A percentile compares a stretch with the other conserved stretches of the same genome.
Evolutionary conservation across 345 rosid species (phyloP).

Genomic region (Lepidium sativum): DNA sequence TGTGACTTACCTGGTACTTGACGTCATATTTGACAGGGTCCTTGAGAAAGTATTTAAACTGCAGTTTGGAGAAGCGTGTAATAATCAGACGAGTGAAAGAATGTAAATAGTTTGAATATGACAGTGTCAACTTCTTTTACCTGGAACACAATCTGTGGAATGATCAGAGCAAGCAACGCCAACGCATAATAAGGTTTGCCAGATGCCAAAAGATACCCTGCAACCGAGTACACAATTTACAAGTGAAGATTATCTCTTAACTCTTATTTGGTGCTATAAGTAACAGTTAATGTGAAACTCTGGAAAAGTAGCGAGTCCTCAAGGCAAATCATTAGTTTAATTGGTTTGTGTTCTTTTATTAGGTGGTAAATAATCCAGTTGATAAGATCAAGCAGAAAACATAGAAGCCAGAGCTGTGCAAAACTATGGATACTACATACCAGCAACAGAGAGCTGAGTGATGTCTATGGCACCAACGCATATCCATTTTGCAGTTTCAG

Average conservation of each 20-base stretch:
- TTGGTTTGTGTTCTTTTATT: not conserved
- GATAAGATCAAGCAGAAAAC: not conserved
- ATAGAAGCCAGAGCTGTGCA: not conserved
- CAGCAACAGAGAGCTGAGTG: conserved; percentile 87
- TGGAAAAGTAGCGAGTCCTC: not conserved
- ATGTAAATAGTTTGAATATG: not conserved
- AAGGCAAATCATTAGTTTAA: not conserved
- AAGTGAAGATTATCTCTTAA: not conserved
- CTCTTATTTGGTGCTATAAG: not conserved
- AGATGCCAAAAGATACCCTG: conserved; percentile 85
- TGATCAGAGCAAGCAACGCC: conserved; percentile 60
- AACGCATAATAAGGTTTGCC: conserved; percentile 90
- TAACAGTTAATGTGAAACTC: not conserved
- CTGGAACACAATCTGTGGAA: conserved; percentile 90
- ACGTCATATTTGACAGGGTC: conserved; percentile 95
- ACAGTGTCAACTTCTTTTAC: conserved; percentile 25
- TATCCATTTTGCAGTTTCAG: conserved; percentile 98
- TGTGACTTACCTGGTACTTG: conserved; percentile 67
- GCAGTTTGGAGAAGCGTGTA: conserved; percentile 13
- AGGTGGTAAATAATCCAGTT: not conserved
- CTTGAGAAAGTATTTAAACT: conserved; percentile 89
- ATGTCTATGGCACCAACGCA: conserved; percentile 96
- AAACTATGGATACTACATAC: conserved; percentile 30
- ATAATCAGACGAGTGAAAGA: not conserved
- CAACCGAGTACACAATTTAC: not conserved